These are phyloP conservation scores for Coelastrella sp. DNA, from an alignment of 139 green algal genomes.

Conservation along the genomic window DNA sequence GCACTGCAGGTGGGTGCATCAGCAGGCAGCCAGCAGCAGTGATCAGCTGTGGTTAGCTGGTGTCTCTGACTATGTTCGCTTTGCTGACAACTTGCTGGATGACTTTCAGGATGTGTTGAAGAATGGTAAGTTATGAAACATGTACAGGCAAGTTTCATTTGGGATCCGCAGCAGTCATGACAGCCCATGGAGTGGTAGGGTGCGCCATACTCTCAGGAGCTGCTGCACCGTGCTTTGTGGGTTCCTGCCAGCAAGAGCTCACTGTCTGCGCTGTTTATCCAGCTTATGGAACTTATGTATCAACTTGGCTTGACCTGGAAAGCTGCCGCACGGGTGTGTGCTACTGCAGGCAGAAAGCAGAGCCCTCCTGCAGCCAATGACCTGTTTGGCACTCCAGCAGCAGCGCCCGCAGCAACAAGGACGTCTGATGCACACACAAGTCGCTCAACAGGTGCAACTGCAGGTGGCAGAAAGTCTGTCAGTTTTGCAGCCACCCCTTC, in stretches of 20 bases:
- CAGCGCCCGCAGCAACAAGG: not conserved
- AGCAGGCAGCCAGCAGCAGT: conserved; percentile 1
- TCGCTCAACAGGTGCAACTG: not conserved
- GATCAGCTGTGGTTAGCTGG: conserved; percentile 30
- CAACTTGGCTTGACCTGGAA: too few species aligned
- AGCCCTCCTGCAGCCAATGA: not conserved
- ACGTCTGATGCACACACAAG: not conserved
- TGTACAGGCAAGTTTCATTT: too few species aligned
- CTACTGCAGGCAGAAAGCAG: not conserved
- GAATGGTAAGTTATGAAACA: not conserved
- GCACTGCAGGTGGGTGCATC: conserved; percentile 34
- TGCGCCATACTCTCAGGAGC: not conserved
- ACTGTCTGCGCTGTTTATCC: too few species aligned
- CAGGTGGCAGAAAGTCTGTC: conserved; percentile 32
- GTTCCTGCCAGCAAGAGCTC: too few species aligned
- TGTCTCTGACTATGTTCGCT: conserved; percentile 7
- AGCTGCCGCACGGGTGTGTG: not conserved
- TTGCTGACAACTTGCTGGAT: conserved; percentile 37
- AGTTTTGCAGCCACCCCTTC: conserved; percentile 16
- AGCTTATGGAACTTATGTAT: too few species aligned
- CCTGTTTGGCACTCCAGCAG: conserved; percentile 25
- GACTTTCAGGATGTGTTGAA: conserved; percentile 28
- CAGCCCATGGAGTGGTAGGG: too few species aligned
- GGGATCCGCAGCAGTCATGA: too few species aligned
- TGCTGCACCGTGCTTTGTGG: not conserved